Evolutionary conservation across 495 filamentous ascomycete species (phyloP).

Genomic region (Neurospora terricola): DNA sequence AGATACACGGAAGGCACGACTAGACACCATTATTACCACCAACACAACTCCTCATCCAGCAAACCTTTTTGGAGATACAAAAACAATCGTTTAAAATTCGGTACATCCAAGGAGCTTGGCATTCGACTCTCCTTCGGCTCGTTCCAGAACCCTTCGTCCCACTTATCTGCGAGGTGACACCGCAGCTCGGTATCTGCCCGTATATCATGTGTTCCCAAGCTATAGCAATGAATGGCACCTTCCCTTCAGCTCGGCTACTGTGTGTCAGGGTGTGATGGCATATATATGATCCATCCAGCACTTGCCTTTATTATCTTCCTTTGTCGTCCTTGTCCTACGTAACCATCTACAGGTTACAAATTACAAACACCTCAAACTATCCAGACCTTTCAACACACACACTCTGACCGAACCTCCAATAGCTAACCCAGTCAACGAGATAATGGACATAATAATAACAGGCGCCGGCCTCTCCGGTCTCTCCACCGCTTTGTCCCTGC

Average conservation of each 20-base stretch:
- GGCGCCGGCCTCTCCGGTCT: slow-evolving; percentile 51
- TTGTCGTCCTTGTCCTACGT: neutral
- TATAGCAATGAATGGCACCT: neutral
- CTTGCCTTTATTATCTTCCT: neutral
- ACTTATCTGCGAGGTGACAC: neutral
- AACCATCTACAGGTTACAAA: neutral
- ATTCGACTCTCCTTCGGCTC: neutral
- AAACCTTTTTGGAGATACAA: neutral
- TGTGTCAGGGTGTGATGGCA: neutral
- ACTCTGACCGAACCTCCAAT: too few species aligned
- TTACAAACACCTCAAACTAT: neutral
- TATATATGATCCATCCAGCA: neutral
- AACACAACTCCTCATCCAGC: neutral
- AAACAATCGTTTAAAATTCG: too few species aligned
- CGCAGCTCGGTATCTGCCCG: neutral
- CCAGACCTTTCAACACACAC: too few species aligned
- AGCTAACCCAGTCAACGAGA: too few species aligned
- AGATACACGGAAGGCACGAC: neutral
- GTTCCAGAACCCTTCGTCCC: neutral
- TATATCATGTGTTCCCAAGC: neutral
- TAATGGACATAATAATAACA: slow-evolving; percentile 41
- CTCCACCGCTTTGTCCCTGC: slow-evolving; percentile 44
- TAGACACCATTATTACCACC: neutral
- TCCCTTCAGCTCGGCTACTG: neutral
- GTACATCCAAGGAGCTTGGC: neutral